Evolutionary conservation across 768 basidiomycete genomes (phyloP).

Genomic region (Boletus speciosus): DNA sequence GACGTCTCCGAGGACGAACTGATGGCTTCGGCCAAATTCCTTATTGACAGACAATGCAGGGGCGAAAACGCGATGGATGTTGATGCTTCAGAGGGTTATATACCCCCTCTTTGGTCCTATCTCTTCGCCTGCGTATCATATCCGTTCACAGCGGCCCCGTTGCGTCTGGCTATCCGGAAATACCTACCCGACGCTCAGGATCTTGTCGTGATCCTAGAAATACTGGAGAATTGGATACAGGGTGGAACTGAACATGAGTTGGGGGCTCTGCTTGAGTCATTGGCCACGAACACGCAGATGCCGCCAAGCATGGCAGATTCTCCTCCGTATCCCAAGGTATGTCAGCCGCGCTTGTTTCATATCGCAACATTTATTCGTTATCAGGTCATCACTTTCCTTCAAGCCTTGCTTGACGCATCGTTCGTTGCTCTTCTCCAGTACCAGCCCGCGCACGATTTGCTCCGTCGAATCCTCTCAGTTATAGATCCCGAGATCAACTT

Average conservation of each 20-base stretch:
- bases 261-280: constrained; percentile 21
- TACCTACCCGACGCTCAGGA: constrained; percentile 39
- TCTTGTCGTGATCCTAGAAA: constrained; percentile 35
- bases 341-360: constrained; percentile 31
- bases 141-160: constrained; percentile 34
- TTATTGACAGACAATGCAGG: constrained; percentile 39
- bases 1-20: constrained; percentile 69
- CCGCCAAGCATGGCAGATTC: constrained; percentile 19
- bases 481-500: constrained; percentile 55
- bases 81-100: constrained; percentile 27
- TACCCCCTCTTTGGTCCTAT: constrained; percentile 36
- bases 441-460: constrained; percentile 50
- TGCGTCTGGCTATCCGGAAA: constrained; percentile 44
- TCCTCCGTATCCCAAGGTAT: constrained; percentile 37
- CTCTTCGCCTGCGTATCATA: constrained; percentile 40
- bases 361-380: constrained; percentile 34
- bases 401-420: constrained; percentile 66
- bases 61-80: constrained; percentile 34
- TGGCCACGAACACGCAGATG: constrained; percentile 6
- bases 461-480: constrained; percentile 47
- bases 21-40: constrained; percentile 46
- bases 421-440: constrained; percentile 68
- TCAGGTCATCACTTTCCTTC: constrained; percentile 59
- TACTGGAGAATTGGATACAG: constrained; percentile 40
- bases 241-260: constrained; percentile 26